A percentile compares a stretch with the other conserved stretches of the same genome.
Evolutionary conservation across 139 green algal species (phyloP).

Genomic region (Desmodesmus armatus): DNA sequence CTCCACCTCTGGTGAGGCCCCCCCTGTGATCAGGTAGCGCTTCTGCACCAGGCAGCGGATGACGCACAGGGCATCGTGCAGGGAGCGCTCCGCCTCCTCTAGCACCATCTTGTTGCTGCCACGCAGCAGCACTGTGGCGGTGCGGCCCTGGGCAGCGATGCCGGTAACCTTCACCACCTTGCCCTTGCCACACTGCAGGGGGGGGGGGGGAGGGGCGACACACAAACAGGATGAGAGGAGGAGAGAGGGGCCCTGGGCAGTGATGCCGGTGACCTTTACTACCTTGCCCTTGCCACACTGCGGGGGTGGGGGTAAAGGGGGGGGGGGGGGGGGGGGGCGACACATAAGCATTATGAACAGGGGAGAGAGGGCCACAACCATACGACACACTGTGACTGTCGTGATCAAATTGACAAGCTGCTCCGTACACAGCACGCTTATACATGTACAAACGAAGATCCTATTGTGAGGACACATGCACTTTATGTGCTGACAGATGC

Average conservation of each 20-base stretch:
- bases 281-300: slow-evolving; percentile 77
- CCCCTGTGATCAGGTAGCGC: slow-evolving; percentile 93
- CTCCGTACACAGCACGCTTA: no score
- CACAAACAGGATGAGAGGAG: background rate
- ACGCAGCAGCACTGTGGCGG: slow-evolving; percentile 93
- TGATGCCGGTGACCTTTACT: slow-evolving; percentile 96
- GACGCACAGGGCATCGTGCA: slow-evolving; percentile 96
- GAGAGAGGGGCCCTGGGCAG: slow-evolving; percentile 72
- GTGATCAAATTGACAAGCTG: no score
- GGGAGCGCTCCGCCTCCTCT: slow-evolving; percentile 90
- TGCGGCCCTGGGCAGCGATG: slow-evolving; percentile 90
- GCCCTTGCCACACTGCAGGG: slow-evolving; percentile 75
- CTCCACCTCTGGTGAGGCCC: slow-evolving; percentile 94
- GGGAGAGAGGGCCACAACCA: no score
- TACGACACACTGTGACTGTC: no score
- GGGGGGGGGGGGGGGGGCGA: no score
- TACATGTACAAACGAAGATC: no score
- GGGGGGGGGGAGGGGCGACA: background rate
- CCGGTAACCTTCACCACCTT: slow-evolving; percentile 92
- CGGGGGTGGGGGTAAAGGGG: background rate
- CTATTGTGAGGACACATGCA: no score
- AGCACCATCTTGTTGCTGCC: slow-evolving; percentile 96
- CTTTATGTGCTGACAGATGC: no score
- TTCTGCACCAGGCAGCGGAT: slow-evolving; percentile 97
- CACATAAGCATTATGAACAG: no score